Evolutionary conservation across 78 protist genomes (phyloP).

Genomic region (Bodo saltans): DNA sequence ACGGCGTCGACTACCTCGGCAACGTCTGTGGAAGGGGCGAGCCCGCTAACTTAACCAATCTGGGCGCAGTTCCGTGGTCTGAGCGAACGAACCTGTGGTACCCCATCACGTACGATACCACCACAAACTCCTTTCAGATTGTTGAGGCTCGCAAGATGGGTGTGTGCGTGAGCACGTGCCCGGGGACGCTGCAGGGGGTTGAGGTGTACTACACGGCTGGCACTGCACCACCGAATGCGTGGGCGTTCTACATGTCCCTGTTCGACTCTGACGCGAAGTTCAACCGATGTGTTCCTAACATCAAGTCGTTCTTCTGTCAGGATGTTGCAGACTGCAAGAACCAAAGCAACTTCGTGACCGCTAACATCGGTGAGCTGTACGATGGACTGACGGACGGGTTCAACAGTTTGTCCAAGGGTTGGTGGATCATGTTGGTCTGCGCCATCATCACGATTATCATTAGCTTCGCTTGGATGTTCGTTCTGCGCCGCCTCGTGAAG

Average conservation of each 20-base stretch:
- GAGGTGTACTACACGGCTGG: too few relatives aligned
- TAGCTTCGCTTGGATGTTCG: conserved; percentile 7
- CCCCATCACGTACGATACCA: conserved; percentile 13
- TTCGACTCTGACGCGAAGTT: not conserved
- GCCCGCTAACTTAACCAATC: not conserved
- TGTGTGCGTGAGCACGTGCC: not conserved
- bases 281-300: conserved; percentile 13
- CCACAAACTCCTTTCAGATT: not conserved
- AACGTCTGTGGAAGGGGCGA: conserved; percentile 16
- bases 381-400: not conserved
- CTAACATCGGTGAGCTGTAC: not conserved
- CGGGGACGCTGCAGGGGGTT: not conserved
- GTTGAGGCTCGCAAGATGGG: conserved; percentile 1
- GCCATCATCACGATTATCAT: not conserved
- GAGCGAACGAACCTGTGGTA: not conserved
- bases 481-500: conserved; percentile 16
- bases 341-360: not conserved
- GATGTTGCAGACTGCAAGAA: not conserved
- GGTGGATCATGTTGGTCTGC: not conserved
- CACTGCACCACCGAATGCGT: too few relatives aligned
- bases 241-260: not conserved
- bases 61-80: not conserved
- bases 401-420: not conserved
- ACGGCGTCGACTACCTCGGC: conserved; percentile 9
- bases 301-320: not conserved